A percentile compares a stretch with the other conserved stretches of the same genome.
Evolutionary conservation across 2,329 filamentous ascomycete species (phyloP).

Genomic region (Exophiala spinifera): DNA sequence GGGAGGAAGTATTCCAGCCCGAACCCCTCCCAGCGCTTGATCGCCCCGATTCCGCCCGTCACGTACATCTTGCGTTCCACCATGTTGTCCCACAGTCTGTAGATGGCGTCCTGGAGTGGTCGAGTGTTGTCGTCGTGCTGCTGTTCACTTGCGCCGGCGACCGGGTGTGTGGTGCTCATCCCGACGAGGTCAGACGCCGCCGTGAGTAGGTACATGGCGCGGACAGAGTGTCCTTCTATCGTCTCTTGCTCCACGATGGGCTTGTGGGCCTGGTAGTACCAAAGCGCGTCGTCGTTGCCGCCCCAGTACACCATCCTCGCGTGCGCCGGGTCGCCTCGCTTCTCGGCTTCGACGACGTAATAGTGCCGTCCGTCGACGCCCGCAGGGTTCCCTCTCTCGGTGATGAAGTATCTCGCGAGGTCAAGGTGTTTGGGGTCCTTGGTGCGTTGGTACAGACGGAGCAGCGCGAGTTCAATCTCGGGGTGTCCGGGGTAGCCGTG

Average conservation of each 20-base stretch:
- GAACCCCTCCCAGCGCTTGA: slow-evolving; percentile 60
- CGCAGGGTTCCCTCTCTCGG: slow-evolving; percentile 54
- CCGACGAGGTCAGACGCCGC: slow-evolving; percentile 54
- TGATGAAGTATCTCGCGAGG: slow-evolving; percentile 56
- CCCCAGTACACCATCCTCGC: slow-evolving; percentile 46
- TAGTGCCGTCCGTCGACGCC: slow-evolving; percentile 52
- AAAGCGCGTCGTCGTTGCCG: slow-evolving; percentile 29
- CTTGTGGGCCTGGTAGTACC: slow-evolving; percentile 57
- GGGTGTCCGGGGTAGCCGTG: slow-evolving; percentile 62
- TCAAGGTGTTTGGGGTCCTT: slow-evolving; percentile 39
- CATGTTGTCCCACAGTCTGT: slow-evolving; percentile 59
- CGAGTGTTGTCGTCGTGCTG: not conserved
- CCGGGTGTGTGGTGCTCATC: slow-evolving; percentile 24
- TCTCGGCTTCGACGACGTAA: slow-evolving; percentile 54
- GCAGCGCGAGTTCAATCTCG: slow-evolving; percentile 51
- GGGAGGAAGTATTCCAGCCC: slow-evolving; percentile 59
- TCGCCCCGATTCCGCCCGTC: slow-evolving; percentile 59
- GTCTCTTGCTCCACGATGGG: slow-evolving; percentile 54
- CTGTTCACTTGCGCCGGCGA: no score
- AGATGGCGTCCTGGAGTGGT: slow-evolving; percentile 41
- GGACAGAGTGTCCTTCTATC: slow-evolving; percentile 59
- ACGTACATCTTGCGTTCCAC: slow-evolving; percentile 60
- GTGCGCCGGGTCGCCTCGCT: slow-evolving; percentile 50
- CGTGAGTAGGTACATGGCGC: slow-evolving; percentile 60
- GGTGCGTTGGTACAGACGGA: slow-evolving; percentile 46